A percentile compares a stretch with the other conserved stretches of the same genome.
Evolutionary conservation across 805 yeast species (phyloP).

Genomic region (Helenozyma baotianmanensis): DNA sequence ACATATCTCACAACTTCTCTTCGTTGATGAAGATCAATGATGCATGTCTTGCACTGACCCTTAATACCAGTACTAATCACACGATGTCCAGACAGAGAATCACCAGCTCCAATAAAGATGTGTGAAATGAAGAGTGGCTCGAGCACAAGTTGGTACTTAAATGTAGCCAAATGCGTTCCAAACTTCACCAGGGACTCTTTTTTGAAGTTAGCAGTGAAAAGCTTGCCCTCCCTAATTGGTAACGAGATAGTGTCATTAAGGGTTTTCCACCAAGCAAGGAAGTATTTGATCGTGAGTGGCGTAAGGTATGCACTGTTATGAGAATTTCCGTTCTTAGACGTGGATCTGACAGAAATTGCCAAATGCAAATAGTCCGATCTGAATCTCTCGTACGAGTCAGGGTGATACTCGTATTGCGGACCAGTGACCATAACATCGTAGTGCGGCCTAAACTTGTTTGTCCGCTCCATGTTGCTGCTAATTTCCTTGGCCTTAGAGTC

Average conservation of each 20-base stretch:
- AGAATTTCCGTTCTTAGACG: constrained; percentile 25
- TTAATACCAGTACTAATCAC: constrained; percentile 38
- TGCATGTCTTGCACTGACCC: constrained; percentile 29
- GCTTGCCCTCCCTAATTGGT: constrained; percentile 33
- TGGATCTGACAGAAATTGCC: constrained; percentile 36
- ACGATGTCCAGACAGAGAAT: constrained; percentile 18
- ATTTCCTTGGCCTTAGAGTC: constrained; percentile 24
- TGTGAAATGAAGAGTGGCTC: constrained; percentile 39
- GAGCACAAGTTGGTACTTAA: constrained; percentile 37
- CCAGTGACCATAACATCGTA: constrained; percentile 57
- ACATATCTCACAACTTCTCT: constrained; percentile 32
- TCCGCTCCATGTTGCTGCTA: constrained; percentile 41
- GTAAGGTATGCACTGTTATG: constrained; percentile 35
- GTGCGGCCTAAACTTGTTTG: constrained; percentile 52
- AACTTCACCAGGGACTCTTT: constrained; percentile 27
- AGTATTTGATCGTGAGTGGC: constrained; percentile 35
- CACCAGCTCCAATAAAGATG: constrained; percentile 26
- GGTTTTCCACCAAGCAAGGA: constrained; percentile 41
- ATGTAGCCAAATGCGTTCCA: constrained; percentile 37
- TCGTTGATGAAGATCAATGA: constrained; percentile 38
- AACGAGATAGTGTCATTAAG: constrained; percentile 27
- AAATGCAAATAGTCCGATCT: constrained; percentile 76
- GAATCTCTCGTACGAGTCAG: constrained; percentile 76
- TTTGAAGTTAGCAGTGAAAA: constrained; percentile 20
- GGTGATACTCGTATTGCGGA: constrained; percentile 54